Evolutionary conservation across 164 flowering plant species (phyloP), one percentile per base, ranked within the genome.

Genomic region (Vitis riparia): DNA sequence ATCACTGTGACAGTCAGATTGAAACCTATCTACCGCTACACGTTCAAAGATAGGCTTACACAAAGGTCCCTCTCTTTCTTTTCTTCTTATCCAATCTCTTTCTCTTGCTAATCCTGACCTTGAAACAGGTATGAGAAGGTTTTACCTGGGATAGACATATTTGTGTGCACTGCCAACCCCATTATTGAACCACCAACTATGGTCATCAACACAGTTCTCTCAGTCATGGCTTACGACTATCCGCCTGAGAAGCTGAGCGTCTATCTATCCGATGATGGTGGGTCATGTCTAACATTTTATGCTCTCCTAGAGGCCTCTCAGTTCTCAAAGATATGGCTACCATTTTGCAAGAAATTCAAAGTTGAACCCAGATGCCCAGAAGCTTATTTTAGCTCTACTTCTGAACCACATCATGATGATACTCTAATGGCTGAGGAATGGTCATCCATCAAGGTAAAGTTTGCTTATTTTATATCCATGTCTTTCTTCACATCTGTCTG

Each of bases 81-180:
- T 6, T 6, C 44, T 5, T 37, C 7, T 37, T 6, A 2, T 37
- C 44, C 1, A 2, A 37, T 37, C 44, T 37, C 44, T 37, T 37
- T 37, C 44, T 3, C 44, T 37, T 3, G 44, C 7, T 37, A 37
- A 37, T 37, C 44, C 44, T 37, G 44, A 37, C 7, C 2, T 37
- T 5, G 44, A 37, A 37, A 37, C 44, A 37, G 80, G 62, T 61
- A 65, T 49, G 76, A 68, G 61, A 63, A 71, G 3, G 67, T 73
- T 15, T 66, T 85, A 53, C 84, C 86, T 0, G 70, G 63, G 1
- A 74, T 80, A 15, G 88, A 85, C 72, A 67, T 81, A 5, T 85
- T 75, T 10, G 82, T 81, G 59, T 85, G 85, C 76, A 85, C 88
- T 0, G 88, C 86, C 3, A 84, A 85, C 72, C 85, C 82, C 8